Evolutionary conservation across 1,139 yeast species (phyloP), one percentile per base, ranked within the genome.

Genomic region (Pichia sp.): DNA sequence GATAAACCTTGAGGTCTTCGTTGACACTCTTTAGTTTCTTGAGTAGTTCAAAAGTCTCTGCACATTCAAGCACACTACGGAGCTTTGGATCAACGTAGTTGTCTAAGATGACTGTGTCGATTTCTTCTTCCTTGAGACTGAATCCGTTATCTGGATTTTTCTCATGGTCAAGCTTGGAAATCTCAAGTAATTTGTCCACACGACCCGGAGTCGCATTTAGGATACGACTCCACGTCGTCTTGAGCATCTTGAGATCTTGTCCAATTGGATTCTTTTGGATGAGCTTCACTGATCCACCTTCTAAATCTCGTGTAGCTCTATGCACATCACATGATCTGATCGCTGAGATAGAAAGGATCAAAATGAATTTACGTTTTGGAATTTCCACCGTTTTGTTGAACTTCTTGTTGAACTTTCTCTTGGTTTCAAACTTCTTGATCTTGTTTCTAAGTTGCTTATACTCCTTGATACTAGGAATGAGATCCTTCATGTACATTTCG

Each of bases 281-380:
- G 29, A 81, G 55, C 52, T 80, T 81, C 37, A 80, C 45, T 2
- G 85, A 73, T 0, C 80, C 72, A 9, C 78, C 77, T 5, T 66
- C 60, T 23, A 77, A 49, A 21, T 65, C 66, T 46, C 71, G 67
- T 10, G 78, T 70, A 1, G 79, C 76, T 38, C 91, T 65, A 51
- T 74, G 75, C 3, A 78, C 67, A 49, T 81, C 88, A 59, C 91
- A 81, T 1, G 81, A 85, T 40, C 91, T 64, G 18, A 80, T 59
- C 1, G 88, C 88, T 0, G 87, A 79, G 67, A 74, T 69, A 5
- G 84, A 71, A 14, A 82, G 55, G 3, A 80, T 60, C n/a, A 80
- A 64, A 16, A 80, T 59, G 47, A 67, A 72, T 44, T 69, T 67
- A 32, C 73, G 55, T 30, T 62, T 41, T 10, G 56, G 59, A 29